Evolutionary conservation across 2,329 filamentous ascomycete species (phyloP), one percentile per base, ranked within the genome.

Genomic region (Colletotrichum tropicicola): DNA sequence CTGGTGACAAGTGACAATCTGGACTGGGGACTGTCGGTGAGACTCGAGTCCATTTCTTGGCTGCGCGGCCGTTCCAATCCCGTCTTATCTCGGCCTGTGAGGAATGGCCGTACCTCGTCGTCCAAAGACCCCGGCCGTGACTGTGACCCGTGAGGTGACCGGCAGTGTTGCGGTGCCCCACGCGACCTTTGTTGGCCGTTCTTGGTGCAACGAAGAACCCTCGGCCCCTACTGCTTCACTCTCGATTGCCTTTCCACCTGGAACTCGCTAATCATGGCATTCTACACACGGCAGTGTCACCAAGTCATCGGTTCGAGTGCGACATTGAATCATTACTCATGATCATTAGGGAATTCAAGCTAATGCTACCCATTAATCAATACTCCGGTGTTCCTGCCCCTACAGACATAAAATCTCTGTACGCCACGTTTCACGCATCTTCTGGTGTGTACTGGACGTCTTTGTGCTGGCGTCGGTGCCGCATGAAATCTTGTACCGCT

Each of bases 361-460:
- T 55, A 55, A 55, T 17, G 39, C 41, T 55, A 55, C 19, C 39
- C 10, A 55, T 35, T 32, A 55, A 55, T 23, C 52, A 55, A 55
- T 55, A 32, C 19, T 54, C 51, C 51, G n/a, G 32, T 17, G 17
- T 30, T 19, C 52, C 39, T 21, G 5, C 45, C 9, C 27, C 28
- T 25, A 27, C 52, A 44, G 27, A 25, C 27, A 45, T 17, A 52
- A n/a, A n/a, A n/a, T n/a, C n/a, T n/a, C n/a, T n/a, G n/a, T n/a
- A n/a, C n/a, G n/a, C n/a, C n/a, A n/a, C n/a, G n/a, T n/a, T n/a
- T n/a, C n/a, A n/a, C n/a, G n/a, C n/a, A n/a, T n/a, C n/a, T n/a
- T n/a, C n/a, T n/a, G n/a, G 27, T 13, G 23, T 35, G 17, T 32
- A 19, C 17, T n/a, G n/a, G n/a, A n/a, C n/a, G n/a, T 44, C 19